Base-by-base conservation (phyloP, 75 land plant genomes). In the Pinus tabuliformis region DNA sequence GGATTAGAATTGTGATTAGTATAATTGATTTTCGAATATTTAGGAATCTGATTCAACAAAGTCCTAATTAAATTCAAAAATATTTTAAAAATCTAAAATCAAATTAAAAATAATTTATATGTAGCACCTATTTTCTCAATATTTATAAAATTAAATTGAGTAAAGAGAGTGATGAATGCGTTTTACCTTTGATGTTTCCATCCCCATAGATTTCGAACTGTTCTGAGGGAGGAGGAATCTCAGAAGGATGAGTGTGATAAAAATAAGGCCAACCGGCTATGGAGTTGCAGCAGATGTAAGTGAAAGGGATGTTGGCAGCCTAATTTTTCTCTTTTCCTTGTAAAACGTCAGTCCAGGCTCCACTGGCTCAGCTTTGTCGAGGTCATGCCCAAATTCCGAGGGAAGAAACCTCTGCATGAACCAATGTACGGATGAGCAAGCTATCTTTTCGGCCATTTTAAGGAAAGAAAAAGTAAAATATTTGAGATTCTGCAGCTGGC, bases 141-240 rank as follows among this genome's bases (percentile, higher is more conserved):
- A 26, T 26, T 26, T 26, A 26, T 0, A 26, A 26, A 26, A 26
- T 37, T 5, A 37, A 37, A 37, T 37, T 37, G 3, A 37, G 5
- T 37, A 37, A 37, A 37, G 1, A 37, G 39, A 37, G 39, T 37
- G 39, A 37, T 37, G 0, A 39, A 39, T 39, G 5, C 5, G 5
- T 3, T 39, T 57, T 49, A 84, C 85, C 56, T 62, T 82, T 82
- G n/a, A 56, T 56, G 56, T 84, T 62, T 20, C 86, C 86, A 18
- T 76, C 70, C 14, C 86, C 85, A 20, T 75, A 77, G 70, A 84
- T 68, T 65, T 58, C 57, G 58, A 84, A 22, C 39, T 58, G 14
- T 49, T 76, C 73, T 6, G 28, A 12, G 15, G 78, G 78, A 49
- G 78, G 78, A 62, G 73, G 70, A 15, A 77, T 7, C 45, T 33